These are phyloP conservation scores for Cotoneaster glaucophyllus DNA, from an alignment of 306 rosid species.

Conservation along the genomic window DNA sequence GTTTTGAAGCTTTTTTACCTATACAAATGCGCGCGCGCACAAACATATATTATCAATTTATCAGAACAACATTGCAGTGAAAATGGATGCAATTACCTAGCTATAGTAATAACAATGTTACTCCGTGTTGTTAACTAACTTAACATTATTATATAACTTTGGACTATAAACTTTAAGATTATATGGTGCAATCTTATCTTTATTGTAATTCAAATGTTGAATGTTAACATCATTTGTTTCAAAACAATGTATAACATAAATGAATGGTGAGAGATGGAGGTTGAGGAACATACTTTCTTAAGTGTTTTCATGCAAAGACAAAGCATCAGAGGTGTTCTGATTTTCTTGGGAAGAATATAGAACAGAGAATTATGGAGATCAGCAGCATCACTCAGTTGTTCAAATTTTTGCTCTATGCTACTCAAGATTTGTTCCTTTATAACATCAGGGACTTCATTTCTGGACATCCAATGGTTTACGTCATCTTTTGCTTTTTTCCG, in stretches of 20 bases:
- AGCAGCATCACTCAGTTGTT: background rate
- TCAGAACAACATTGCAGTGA: too few species aligned
- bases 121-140: too few species aligned
- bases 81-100: too few species aligned
- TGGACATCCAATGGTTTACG: conserved; percentile 6
- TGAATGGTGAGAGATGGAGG: background rate
- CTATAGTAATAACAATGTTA: too few species aligned
- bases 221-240: too few species aligned
- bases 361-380: conserved; percentile 28
- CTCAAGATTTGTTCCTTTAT: background rate
- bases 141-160: too few species aligned
- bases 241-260: too few species aligned
- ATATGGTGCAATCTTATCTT: too few species aligned
- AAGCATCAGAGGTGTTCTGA: conserved; percentile 44
- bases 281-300: conserved; percentile 35
- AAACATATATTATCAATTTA: too few species aligned
- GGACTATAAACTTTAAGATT: too few species aligned
- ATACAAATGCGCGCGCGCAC: background rate
- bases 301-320: conserved; percentile 54
- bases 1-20: background rate
- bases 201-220: too few species aligned
- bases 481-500: conserved; percentile 13
- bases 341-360: conserved; percentile 50
- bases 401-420: background rate
- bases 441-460: background rate